These are phyloP conservation scores for Rhizoclosmatium sp. DNA, from an alignment of 192 early-diverging fungal genomes.

Conservation along the genomic window DNA sequence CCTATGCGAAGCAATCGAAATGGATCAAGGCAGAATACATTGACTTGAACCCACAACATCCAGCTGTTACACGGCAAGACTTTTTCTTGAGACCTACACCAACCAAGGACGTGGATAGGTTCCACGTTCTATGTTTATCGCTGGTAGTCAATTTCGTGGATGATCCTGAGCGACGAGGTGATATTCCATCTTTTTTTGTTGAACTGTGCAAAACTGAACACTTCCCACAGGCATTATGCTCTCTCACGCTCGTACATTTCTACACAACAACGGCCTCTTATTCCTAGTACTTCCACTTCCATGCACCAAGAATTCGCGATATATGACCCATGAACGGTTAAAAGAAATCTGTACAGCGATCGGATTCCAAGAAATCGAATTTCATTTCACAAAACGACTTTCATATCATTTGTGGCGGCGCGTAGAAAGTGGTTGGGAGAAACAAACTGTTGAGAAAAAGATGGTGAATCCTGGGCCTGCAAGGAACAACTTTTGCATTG, in stretches of 20 bases:
- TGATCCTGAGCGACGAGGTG: conserved; percentile 72
- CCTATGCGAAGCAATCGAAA: conserved; percentile 70
- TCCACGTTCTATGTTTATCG: conserved; percentile 81
- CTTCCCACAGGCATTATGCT: conserved; percentile 66
- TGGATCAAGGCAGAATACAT: conserved; percentile 82
- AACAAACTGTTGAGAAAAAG: conserved; percentile 60
- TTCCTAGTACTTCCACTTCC: conserved; percentile 84
- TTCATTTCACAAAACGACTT: conserved; percentile 78
- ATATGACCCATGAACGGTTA: conserved; percentile 79
- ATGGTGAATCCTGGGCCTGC: conserved; percentile 68
- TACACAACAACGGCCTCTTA: conserved; percentile 64
- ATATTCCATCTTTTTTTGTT: background rate
- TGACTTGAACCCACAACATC: conserved; percentile 87
- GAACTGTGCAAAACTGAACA: background rate
- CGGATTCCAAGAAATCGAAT: conserved; percentile 66
- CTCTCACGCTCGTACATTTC: conserved; percentile 52
- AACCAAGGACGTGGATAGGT: conserved; percentile 51
- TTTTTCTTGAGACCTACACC: conserved; percentile 77
- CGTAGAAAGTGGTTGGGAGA: conserved; percentile 17
- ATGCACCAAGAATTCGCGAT: conserved; percentile 85
- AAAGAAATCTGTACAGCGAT: conserved; percentile 67
- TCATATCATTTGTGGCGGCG: conserved; percentile 77
- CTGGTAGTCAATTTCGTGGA: conserved; percentile 92
- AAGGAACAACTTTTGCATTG: conserved; percentile 81
- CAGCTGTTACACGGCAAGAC: conserved; percentile 77